Evolutionary conservation across 225 moss, liverwort and hornwort species (phyloP), one percentile per base, ranked within the genome.

Genomic region (Physcomitrellopsis africana): DNA sequence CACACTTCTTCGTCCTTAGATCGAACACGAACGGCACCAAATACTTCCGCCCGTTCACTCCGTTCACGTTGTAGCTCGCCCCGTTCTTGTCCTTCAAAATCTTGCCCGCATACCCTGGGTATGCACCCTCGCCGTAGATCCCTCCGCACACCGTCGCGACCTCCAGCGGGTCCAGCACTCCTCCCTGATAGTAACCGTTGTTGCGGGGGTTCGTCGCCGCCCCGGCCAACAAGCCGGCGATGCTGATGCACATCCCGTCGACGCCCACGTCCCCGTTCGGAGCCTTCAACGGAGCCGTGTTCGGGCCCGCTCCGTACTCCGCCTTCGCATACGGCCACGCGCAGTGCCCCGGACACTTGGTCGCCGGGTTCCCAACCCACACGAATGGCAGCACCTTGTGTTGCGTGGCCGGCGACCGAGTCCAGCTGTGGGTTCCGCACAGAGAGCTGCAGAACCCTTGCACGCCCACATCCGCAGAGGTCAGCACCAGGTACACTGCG

Each of bases 231-330:
- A 89, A 58, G 47, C 81, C 70, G 1, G 79, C 75, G 3, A 89
- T 81, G 10, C 75, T 84, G 46, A 89, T 89, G 61, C 83, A 67
- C 89, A 89, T 89, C 1, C 89, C 89, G 11, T 89, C 89, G 1
- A 79, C 79, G 13, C 84, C 89, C 0, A 69, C 69, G 8, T 89
- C 89, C 0, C 60, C 51, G 27, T 86, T 89, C 1, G 89, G 89
- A 9, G 89, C 56, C 22, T 76, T 68, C 24, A 89, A 57, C 0
- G 84, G 81, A 7, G 84, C 75, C 11, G 59, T 60, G 7, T 83
- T 66, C 1, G 89, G 86, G 2, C 80, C 86, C 0, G 86, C 86
- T 16, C 83, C 86, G 0, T 18, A 51, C 0, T 45, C 47, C 0
- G 83, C 79, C 69, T 76, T 70, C 0, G 86, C 83, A 13, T 74